phyloP scores from a whole-genome alignment of 2,329 filamentous ascomycete species.

The Ophiobolus disseminans region DNA sequence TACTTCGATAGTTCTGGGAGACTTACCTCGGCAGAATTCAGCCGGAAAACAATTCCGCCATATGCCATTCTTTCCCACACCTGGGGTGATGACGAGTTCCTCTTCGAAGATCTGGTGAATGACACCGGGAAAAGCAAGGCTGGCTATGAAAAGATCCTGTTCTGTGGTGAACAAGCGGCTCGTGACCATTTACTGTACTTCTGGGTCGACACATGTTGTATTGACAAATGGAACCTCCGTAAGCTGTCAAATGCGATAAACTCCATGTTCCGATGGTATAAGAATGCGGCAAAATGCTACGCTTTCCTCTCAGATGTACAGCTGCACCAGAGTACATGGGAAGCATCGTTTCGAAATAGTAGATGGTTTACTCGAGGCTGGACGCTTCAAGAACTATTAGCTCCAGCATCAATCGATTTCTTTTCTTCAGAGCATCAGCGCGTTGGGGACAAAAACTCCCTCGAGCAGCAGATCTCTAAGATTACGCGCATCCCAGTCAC shows the following conservation, averaged over 20 bases:
- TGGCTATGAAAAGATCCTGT: constrained; percentile 8
- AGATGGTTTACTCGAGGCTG: constrained; percentile 22
- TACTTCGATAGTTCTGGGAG: too few species aligned
- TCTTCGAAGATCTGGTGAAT: constrained; percentile 7
- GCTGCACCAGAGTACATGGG: background rate
- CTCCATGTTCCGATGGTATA: constrained; percentile 22
- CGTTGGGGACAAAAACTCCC: constrained; percentile 8
- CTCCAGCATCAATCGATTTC: constrained; percentile 10
- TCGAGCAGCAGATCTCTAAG: constrained; percentile 1
- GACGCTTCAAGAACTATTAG: constrained; percentile 19
- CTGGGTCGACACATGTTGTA: constrained; percentile 22
- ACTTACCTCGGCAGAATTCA: too few species aligned
- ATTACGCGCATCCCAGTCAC: constrained; percentile 5
- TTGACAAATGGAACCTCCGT: constrained; percentile 9
- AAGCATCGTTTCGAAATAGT: constrained; percentile 2
- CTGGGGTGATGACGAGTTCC: constrained; percentile 9
- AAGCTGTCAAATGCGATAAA: constrained; percentile 13
- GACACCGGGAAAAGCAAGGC: background rate
- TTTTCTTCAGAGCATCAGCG: constrained; percentile 1
- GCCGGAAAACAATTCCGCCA: too few species aligned
- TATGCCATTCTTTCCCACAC: constrained; percentile 25
- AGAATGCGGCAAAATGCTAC: constrained; percentile 11
- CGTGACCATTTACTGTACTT: constrained; percentile 13
- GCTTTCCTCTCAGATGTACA: constrained; percentile 16
- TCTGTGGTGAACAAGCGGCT: constrained; percentile 7